Evolutionary conservation across 495 filamentous ascomycete genomes (phyloP), one percentile per base, ranked within the genome.

Genomic region (Xylaria venustula): DNA sequence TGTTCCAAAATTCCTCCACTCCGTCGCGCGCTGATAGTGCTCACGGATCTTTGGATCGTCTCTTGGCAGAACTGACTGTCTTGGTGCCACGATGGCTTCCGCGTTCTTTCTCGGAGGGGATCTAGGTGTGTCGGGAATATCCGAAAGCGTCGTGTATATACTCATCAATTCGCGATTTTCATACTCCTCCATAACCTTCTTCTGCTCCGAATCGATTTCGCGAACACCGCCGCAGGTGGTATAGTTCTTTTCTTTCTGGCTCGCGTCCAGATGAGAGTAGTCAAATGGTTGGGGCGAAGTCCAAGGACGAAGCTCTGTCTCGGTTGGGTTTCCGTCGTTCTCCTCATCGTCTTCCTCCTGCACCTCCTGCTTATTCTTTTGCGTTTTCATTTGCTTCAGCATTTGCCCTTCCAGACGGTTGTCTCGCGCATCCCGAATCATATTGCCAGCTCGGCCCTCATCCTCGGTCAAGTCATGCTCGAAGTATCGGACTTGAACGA

Each of bases 111-210:
- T 64, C 7, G 79, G 71, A 3, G 92, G 91, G 53, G 95, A 93
- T 56, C 87, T 85, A 2, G 93, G 89, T 0, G 87, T 85, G 1
- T 85, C 76, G 4, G 93, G 93, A 60, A 95, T 88, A 65, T 96
- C 92, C 7, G 82, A 82, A 34, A 76, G 72, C 53, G 86, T 85
- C 2, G 88, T 83, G 67, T 96, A 94, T 60, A 92, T 84, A 5
- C 88, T 89, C 86, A 95, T 91, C 32, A 96, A 82, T 23, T 90
- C 92, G n/a, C 79, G 86, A 20, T 79, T 77, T 72, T 96, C 93
- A 8, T 90, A 85, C 51, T 87, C 81, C 28, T 88, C 81, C 68
- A 91, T 91, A 4, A 79, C 77, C 40, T 81, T 78, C 58, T 87
- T 87, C 68, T 95, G 87, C 0, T 83, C 76, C 8, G 88, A 92